These are phyloP conservation scores for Cucurbita argyrosperma DNA, from an alignment of 306 rosid species.

Conservation along the genomic window DNA sequence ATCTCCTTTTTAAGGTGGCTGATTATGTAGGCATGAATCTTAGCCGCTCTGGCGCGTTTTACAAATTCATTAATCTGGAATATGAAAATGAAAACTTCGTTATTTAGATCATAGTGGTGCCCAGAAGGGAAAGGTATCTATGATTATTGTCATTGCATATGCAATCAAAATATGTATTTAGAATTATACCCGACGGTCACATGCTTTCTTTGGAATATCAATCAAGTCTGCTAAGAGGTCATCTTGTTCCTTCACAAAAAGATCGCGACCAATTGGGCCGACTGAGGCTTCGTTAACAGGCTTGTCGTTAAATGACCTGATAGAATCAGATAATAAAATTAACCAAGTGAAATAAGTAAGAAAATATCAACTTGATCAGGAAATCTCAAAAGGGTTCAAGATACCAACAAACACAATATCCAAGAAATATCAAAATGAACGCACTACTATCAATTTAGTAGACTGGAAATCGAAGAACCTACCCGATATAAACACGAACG, in stretches of 20 bases:
- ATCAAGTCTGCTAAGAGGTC: slow-evolving; percentile 61
- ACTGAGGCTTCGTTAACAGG: slow-evolving; percentile 34
- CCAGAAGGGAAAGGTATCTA: background rate
- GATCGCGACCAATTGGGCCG: slow-evolving; percentile 61
- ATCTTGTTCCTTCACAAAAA: slow-evolving; percentile 77
- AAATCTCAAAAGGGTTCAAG: background rate
- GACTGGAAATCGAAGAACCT: slow-evolving; percentile 7
- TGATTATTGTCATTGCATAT: background rate
- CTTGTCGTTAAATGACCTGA: slow-evolving; percentile 76
- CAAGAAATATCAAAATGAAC: background rate
- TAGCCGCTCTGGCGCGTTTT: slow-evolving; percentile 38
- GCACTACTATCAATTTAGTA: background rate
- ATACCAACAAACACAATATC: background rate
- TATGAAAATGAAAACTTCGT: background rate
- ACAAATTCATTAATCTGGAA: slow-evolving; percentile 37
- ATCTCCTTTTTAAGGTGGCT: slow-evolving; percentile 42
- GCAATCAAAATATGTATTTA: background rate
- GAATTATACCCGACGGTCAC: slow-evolving; percentile 63
- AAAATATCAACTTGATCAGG: background rate
- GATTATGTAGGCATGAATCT: slow-evolving; percentile 34
- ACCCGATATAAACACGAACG: slow-evolving; percentile 82
- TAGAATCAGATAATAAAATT: background rate
- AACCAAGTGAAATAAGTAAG: background rate
- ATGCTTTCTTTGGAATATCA: slow-evolving; percentile 81
- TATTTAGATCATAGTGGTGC: background rate